Percentiles rank a stretch among this genome's conserved stretches.
phyloP scores from a whole-genome alignment of 371 early-diverging fungal genomes.

The Mucor indicus region DNA sequence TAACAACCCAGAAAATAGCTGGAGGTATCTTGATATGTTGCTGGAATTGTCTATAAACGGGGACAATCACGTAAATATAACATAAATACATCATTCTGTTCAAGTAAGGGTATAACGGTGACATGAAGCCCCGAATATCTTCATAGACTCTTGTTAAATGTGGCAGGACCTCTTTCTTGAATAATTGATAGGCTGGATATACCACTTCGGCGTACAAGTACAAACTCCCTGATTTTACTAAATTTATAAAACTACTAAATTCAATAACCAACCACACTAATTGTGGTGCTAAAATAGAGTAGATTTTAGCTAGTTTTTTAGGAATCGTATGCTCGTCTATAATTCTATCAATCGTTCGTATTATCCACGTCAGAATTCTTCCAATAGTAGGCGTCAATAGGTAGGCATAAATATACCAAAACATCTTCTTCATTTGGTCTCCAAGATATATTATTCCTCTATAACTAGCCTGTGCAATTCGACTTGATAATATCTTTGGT shows the following conservation, averaged over 20 bases:
- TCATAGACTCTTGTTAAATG: constrained; percentile 11
- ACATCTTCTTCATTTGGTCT: not conserved
- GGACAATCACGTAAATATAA: constrained; percentile 3
- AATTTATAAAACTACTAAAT: not conserved
- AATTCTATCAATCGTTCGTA: constrained; percentile 11
- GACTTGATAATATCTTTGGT: constrained; percentile 10
- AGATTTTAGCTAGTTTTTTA: constrained; percentile 1
- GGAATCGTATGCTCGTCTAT: constrained; percentile 11
- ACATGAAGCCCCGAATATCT: not conserved
- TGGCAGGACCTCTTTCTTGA: constrained; percentile 16
- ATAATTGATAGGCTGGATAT: constrained; percentile 9
- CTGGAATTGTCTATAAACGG: not conserved
- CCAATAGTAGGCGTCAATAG: constrained; percentile 15
- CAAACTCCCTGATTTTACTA: not conserved
- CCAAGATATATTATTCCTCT: not conserved
- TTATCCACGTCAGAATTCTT: constrained; percentile 4
- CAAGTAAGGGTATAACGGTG: constrained; percentile 6
- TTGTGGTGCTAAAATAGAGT: constrained; percentile 3
- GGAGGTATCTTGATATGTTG: not conserved
- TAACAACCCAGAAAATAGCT: not conserved
- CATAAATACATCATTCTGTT: constrained; percentile 1
- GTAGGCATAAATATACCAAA: not conserved
- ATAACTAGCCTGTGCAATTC: not conserved
- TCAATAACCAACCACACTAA: constrained; percentile 4
- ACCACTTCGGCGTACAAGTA: not conserved